phyloP scores from a whole-genome alignment of 768 basidiomycete genomes.

The Paxillus rubicundulus region DNA sequence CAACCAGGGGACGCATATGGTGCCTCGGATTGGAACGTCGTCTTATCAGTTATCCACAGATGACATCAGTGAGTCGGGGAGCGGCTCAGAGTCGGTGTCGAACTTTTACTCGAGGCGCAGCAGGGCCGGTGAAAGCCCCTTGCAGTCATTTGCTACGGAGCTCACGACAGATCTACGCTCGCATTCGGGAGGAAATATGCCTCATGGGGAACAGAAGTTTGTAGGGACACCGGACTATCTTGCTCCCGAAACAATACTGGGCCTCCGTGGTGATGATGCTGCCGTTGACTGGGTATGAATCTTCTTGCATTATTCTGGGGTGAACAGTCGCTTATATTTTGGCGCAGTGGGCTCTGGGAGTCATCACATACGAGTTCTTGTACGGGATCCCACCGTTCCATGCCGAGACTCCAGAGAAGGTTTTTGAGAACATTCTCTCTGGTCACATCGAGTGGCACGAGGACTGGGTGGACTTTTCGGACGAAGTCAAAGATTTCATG shows the following conservation, averaged over 20 bases:
- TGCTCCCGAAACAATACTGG: conserved; percentile 93
- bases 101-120: conserved; percentile 53
- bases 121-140: conserved; percentile 65
- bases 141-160: conserved; percentile 85
- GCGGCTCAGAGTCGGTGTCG: conserved; percentile 70
- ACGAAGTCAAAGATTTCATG: conserved; percentile 90
- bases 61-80: conserved; percentile 84
- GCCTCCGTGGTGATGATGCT: conserved; percentile 90
- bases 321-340: conserved; percentile 9
- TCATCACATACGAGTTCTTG: conserved; percentile 97
- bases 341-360: conserved; percentile 93
- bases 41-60: conserved; percentile 72
- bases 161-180: conserved; percentile 80
- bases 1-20: conserved; percentile 59
- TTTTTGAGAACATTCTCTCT: conserved; percentile 97
- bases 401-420: conserved; percentile 93
- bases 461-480: conserved; percentile 83
- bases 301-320: conserved; percentile 9
- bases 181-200: conserved; percentile 59
- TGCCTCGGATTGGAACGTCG: conserved; percentile 58
- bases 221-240: conserved; percentile 98
- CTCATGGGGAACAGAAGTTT: conserved; percentile 87
- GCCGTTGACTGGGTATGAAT: conserved; percentile 92
- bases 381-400: conserved; percentile 98
- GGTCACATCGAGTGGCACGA: conserved; percentile 95